Conservation (phyloP, 2,329 filamentous ascomycete genomes). For the Chlorencoelia australis region DNA sequence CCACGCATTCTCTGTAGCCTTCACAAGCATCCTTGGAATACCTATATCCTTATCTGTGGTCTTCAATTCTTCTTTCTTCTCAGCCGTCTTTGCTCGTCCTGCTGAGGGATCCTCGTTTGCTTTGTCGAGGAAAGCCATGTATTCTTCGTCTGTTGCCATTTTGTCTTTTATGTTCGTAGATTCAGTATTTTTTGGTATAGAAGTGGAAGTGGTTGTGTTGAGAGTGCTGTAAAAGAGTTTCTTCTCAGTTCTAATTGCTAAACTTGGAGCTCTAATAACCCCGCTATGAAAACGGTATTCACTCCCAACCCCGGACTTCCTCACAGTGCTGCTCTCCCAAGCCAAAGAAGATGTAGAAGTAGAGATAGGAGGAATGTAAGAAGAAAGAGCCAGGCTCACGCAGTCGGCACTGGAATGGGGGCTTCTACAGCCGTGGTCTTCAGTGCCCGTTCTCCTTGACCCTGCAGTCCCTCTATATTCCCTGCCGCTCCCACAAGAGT, state of each 20-base stretch:
- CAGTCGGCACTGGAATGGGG: not conserved
- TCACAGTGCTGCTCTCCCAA: not conserved
- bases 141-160: constrained; percentile 73
- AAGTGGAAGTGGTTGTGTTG: not conserved
- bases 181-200: not conserved
- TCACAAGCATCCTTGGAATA: constrained; percentile 49
- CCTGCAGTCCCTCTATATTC: not conserved
- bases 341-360: not conserved
- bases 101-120: constrained; percentile 70
- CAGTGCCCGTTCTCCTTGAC: not conserved
- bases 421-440: not conserved
- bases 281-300: too few relatives aligned
- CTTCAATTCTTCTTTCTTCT: constrained; percentile 37
- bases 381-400: constrained; percentile 1
- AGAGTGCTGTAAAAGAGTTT: constrained; percentile 8
- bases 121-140: constrained; percentile 77
- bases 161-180: constrained; percentile 4
- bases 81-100: constrained; percentile 32
- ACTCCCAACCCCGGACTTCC: not conserved
- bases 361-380: not conserved
- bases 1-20: constrained; percentile 45
- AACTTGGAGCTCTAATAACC: too few relatives aligned
- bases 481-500: too few relatives aligned
- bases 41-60: constrained; percentile 41
- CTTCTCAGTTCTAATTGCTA: constrained; percentile 9